Conservation (phyloP, 441 rosid genomes). For the Eruca vesicaria region DNA sequence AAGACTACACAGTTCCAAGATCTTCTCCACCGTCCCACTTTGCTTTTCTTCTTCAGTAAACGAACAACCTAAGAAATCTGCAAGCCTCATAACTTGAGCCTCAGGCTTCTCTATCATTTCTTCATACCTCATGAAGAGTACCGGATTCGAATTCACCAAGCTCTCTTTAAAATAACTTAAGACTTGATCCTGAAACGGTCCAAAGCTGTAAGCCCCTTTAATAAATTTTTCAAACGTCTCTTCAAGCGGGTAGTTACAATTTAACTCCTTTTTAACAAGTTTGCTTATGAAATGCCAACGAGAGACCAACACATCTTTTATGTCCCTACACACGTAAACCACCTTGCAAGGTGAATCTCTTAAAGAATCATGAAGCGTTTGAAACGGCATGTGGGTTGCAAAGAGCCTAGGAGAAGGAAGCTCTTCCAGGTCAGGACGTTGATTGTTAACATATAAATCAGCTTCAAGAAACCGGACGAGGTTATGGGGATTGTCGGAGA, state of each 20-base stretch:
- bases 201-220: background rate
- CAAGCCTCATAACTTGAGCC: background rate
- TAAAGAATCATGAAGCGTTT: background rate
- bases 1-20: too few relatives aligned
- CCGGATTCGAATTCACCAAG: background rate
- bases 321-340: background rate
- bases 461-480: background rate
- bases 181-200: background rate
- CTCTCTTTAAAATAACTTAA: background rate
- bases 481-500: background rate
- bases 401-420: background rate
- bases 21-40: too few relatives aligned
- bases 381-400: slow-evolving; percentile 2
- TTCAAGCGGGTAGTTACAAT: background rate
- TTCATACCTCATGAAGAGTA: background rate
- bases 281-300: background rate
- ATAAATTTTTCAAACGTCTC: background rate
- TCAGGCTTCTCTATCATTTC: background rate
- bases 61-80: background rate
- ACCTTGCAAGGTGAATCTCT: background rate
- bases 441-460: background rate
- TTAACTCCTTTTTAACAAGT: background rate
- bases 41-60: background rate
- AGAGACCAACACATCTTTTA: background rate
- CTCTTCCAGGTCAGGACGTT: background rate